These are phyloP conservation scores for Pterula multifida DNA, from an alignment of 1,284 basidiomycete genomes.

Conservation along the genomic window DNA sequence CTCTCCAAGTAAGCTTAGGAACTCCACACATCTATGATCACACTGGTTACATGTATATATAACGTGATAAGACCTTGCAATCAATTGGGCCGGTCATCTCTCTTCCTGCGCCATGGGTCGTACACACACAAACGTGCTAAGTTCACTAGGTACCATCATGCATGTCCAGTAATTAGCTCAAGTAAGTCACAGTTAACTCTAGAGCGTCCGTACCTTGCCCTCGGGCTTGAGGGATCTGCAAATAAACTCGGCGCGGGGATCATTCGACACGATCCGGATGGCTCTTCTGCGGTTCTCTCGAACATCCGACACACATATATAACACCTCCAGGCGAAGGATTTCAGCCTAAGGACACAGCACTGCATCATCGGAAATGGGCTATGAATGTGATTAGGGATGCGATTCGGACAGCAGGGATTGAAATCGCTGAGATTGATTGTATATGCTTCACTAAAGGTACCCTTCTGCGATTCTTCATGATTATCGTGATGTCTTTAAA, in stretches of 20 bases:
- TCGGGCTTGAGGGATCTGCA: slow-evolving; percentile 91
- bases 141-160: slow-evolving; percentile 19
- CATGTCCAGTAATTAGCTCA: neutral
- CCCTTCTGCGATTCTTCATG: slow-evolving; percentile 7
- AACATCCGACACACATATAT: slow-evolving; percentile 96
- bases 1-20: too few relatives aligned
- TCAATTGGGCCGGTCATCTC: slow-evolving; percentile 8
- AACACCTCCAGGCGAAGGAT: slow-evolving; percentile 95
- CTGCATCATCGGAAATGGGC: slow-evolving; percentile 94
- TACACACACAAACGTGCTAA: slow-evolving; percentile 22
- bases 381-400: slow-evolving; percentile 72
- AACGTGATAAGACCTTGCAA: too few relatives aligned
- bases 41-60: too few relatives aligned
- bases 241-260: slow-evolving; percentile 98
- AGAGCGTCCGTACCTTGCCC: slow-evolving; percentile 59
- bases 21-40: too few relatives aligned
- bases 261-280: slow-evolving; percentile 72
- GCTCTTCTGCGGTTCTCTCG: slow-evolving; percentile 58
- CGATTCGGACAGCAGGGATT: slow-evolving; percentile 61
- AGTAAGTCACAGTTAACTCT: neutral
- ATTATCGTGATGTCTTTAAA: slow-evolving; percentile 1
- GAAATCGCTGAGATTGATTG: slow-evolving; percentile 78
- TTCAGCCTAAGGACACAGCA: slow-evolving; percentile 91
- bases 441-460: slow-evolving; percentile 96
- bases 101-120: slow-evolving; percentile 11